Percentiles rank a stretch among this genome's conserved stretches.
Conservation (phyloP, 2,329 filamentous ascomycete species). For the Fusarium globosum region DNA sequence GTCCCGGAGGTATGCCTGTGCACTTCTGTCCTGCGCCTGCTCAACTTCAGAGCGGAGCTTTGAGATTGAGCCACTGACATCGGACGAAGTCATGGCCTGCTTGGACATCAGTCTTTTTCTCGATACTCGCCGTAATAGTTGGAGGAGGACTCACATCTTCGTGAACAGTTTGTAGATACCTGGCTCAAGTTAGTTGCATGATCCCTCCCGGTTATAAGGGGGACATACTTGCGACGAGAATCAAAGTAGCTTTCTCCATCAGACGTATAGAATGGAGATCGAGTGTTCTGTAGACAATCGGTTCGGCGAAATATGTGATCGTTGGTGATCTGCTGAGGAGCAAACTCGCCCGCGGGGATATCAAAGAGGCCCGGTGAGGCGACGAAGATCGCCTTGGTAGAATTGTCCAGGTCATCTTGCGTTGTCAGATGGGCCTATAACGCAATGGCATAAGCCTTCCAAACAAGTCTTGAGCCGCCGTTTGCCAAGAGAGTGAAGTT, state of each 20-base stretch:
- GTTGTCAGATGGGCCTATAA: background rate
- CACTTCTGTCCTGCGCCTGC: background rate
- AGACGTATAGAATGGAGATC: background rate
- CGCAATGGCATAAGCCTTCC: background rate
- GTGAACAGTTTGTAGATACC: background rate
- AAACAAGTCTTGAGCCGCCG: background rate
- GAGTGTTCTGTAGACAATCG: background rate
- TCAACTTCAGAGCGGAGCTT: background rate
- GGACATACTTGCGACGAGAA: background rate
- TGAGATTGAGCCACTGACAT: background rate
- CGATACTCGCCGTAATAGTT: too few species aligned
- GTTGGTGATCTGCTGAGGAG: background rate
- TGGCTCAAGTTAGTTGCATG: background rate
- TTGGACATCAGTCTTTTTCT: rapidly evolving
- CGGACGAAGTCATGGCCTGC: background rate
- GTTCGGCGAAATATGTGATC: background rate
- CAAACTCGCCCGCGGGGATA: background rate
- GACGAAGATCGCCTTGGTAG: background rate
- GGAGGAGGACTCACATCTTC: background rate
- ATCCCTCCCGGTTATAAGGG: rapidly evolving
- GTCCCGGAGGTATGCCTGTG: background rate
- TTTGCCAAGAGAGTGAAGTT: background rate
- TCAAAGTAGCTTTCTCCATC: background rate
- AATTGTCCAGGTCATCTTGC: background rate
- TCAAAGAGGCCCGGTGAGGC: background rate